Percentiles rank a stretch among this genome's conserved stretches.
Conservation (phyloP, 208 protist species). For the Naegleria fowleri region DNA sequence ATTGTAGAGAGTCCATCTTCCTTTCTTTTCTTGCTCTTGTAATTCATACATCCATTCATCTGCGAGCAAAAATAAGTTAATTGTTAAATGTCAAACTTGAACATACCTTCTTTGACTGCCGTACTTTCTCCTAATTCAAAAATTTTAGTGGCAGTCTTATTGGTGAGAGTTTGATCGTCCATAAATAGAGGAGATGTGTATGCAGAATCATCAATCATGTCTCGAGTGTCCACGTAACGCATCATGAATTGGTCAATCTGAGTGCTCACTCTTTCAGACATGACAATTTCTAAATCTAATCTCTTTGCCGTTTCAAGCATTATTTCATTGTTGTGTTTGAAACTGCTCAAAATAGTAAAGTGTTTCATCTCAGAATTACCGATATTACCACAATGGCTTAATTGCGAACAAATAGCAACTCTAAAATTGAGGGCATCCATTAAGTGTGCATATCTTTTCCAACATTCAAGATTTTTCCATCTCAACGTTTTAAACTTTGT, state of each 20-base stretch:
- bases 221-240: not conserved
- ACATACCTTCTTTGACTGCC: not conserved
- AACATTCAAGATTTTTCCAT: not conserved
- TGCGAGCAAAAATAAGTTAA: not conserved
- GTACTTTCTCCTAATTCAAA: not conserved
- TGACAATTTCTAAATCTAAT: not conserved
- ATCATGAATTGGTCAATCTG: not conserved
- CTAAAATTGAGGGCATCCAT: not conserved
- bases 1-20: not conserved
- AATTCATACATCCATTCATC: not conserved
- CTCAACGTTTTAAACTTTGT: not conserved
- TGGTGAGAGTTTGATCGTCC: not conserved
- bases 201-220: not conserved
- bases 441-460: not conserved
- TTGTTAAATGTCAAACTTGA: not conserved
- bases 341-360: not conserved
- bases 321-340: not conserved
- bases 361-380: not conserved
- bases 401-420: not conserved
- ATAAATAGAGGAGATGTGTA: not conserved
- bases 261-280: not conserved
- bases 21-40: not conserved
- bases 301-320: not conserved
- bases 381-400: not conserved
- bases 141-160: not conserved